Evolutionary conservation across 2,329 filamentous ascomycete genomes (phyloP).

Genomic region (Purpureocillium takamizusanense): DNA sequence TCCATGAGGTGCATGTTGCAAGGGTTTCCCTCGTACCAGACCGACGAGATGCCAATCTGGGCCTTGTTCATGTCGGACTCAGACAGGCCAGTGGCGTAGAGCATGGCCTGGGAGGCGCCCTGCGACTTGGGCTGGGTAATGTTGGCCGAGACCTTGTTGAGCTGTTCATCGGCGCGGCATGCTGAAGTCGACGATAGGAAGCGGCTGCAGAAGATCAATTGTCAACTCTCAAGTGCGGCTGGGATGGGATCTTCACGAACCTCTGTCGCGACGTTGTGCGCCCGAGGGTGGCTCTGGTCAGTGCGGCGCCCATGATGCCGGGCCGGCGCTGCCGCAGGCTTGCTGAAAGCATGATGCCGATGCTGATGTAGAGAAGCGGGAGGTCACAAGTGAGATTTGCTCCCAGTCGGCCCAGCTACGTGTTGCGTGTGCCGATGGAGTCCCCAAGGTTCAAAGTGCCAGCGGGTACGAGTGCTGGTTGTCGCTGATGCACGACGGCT

Average conservation of each 20-base stretch:
- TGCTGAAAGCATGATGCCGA: slow-evolving; percentile 10
- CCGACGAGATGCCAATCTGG: slow-evolving; percentile 94
- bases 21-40: slow-evolving; percentile 97
- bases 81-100: slow-evolving; percentile 85
- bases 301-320: slow-evolving; percentile 3
- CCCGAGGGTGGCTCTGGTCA: slow-evolving; percentile 7
- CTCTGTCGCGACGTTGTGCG: no score
- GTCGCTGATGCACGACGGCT: no score
- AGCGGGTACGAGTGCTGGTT: not conserved
- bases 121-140: slow-evolving; percentile 98
- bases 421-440: not conserved
- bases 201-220: slow-evolving; percentile 28
- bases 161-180: slow-evolving; percentile 40
- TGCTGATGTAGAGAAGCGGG: not conserved
- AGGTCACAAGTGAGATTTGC: not conserved
- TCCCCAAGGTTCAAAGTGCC: not conserved
- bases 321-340: slow-evolving; percentile 8
- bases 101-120: slow-evolving; percentile 96
- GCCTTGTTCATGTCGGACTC: slow-evolving; percentile 91
- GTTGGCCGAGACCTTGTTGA: slow-evolving; percentile 75
- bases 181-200: slow-evolving; percentile 41
- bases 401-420: not conserved
- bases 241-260: no score
- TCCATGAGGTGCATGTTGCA: slow-evolving; percentile 99
- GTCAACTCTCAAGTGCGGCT: not conserved